phyloP scores from a whole-genome alignment of 768 basidiomycete species.

The Tulasnella sp. region DNA sequence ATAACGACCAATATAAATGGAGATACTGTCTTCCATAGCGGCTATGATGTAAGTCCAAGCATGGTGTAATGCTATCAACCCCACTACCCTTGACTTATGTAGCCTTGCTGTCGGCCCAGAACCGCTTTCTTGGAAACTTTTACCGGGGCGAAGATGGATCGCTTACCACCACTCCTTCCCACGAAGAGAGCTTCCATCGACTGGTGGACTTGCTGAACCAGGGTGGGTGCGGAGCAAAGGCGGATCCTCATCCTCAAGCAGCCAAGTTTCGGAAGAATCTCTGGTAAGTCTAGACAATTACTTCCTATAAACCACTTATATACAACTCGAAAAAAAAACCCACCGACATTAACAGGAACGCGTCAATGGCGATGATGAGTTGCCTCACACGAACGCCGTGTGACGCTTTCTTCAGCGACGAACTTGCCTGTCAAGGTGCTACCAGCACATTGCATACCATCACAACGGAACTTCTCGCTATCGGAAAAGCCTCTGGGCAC shows the following conservation, averaged over 20 bases:
- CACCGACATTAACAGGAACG: slow-evolving; percentile 32
- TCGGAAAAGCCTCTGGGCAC: slow-evolving; percentile 5
- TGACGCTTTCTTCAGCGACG: slow-evolving; percentile 45
- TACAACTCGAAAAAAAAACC: neutral
- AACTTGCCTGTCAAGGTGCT: slow-evolving; percentile 28
- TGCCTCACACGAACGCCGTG: slow-evolving; percentile 45
- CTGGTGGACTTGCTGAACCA: slow-evolving; percentile 38
- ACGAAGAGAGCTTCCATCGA: neutral
- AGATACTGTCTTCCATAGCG: neutral
- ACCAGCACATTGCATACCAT: neutral
- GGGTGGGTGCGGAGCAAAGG: slow-evolving; percentile 42
- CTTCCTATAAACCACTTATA: neutral
- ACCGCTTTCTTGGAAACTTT: neutral
- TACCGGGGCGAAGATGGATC: neutral
- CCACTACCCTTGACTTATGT: neutral
- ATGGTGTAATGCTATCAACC: neutral
- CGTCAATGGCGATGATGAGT: slow-evolving; percentile 45
- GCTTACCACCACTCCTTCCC: neutral
- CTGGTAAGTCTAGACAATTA: slow-evolving; percentile 32
- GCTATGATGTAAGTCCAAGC: neutral
- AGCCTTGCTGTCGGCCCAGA: too few species aligned
- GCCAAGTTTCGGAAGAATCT: slow-evolving; percentile 56
- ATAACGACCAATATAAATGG: neutral
- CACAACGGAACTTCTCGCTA: neutral
- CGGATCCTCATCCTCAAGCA: slow-evolving; percentile 55